Conservation (phyloP, 192 early-diverging fungal genomes). For the Backusella tarrabulga region DNA sequence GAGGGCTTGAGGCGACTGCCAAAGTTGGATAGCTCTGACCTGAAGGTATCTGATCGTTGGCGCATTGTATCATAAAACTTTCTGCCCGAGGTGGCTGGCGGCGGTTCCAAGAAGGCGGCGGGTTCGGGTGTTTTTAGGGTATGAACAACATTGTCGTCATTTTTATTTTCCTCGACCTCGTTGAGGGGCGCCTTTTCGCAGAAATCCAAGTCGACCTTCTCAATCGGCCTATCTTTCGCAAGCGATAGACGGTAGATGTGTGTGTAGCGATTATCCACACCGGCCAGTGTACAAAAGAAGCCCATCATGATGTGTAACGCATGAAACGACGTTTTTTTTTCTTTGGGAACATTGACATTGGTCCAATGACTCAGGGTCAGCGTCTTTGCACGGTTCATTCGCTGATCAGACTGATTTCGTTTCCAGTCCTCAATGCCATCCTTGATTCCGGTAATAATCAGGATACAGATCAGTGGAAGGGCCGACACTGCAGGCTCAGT, state of each 20-base stretch:
- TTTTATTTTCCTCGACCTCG: not conserved
- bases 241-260: constrained; percentile 18
- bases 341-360: constrained; percentile 56
- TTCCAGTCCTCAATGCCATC: constrained; percentile 94
- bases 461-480: constrained; percentile 81
- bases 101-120: not conserved
- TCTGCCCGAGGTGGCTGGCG: not conserved
- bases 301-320: constrained; percentile 11
- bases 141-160: not conserved
- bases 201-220: constrained; percentile 6
- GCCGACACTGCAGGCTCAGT: constrained; percentile 80
- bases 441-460: constrained; percentile 78
- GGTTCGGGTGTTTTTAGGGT: constrained; percentile 6
- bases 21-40: constrained; percentile 22
- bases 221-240: not conserved
- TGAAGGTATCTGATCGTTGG: constrained; percentile 28
- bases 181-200: constrained; percentile 5
- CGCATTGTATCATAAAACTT: constrained; percentile 19
- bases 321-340: constrained; percentile 4
- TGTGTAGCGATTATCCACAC: constrained; percentile 29
- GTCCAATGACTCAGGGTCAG: constrained; percentile 58
- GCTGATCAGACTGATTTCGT: constrained; percentile 78
- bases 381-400: constrained; percentile 72
- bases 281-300: constrained; percentile 22
- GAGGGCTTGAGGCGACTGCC: not conserved